A percentile compares a stretch with the other conserved stretches of the same genome.
Conservation (phyloP, 768 basidiomycete genomes). For the Mycena capillaripes region DNA sequence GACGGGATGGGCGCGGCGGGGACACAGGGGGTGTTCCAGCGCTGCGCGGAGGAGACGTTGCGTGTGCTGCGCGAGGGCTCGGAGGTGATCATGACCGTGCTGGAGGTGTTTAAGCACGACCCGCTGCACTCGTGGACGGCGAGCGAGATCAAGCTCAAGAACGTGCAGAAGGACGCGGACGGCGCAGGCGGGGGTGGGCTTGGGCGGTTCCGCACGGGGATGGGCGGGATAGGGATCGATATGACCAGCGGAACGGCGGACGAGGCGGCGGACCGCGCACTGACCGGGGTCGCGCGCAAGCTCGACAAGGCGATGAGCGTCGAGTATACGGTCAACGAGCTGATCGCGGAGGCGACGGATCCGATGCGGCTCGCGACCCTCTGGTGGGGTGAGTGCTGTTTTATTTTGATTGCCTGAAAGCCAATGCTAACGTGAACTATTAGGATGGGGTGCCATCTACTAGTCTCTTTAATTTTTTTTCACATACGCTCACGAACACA, state of each 20-base stretch:
- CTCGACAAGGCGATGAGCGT: conserved; percentile 89
- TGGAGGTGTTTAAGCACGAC: conserved; percentile 98
- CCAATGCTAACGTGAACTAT: neutral
- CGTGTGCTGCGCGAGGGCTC: conserved; percentile 90
- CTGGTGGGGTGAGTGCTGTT: conserved; percentile 70
- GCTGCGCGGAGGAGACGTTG: conserved; percentile 95
- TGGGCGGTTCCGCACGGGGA: conserved; percentile 44
- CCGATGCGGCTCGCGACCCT: conserved; percentile 82
- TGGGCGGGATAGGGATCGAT: conserved; percentile 67
- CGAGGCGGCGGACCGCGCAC: conserved; percentile 92
- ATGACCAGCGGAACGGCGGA: conserved; percentile 77
- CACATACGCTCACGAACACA: neutral
- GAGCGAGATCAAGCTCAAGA: conserved; percentile 80
- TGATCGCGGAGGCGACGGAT: conserved; percentile 92
- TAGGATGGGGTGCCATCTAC: conserved; percentile 51
- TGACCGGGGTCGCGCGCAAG: conserved; percentile 85
- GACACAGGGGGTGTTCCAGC: conserved; percentile 93
- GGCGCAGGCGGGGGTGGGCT: conserved; percentile 32
- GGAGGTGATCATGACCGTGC: conserved; percentile 91
- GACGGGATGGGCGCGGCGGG: conserved; percentile 95
- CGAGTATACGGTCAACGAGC: conserved; percentile 93
- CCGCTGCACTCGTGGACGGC: conserved; percentile 94
- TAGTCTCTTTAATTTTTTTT: conserved; percentile 6
- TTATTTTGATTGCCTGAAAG: neutral
- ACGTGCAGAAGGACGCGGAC: conserved; percentile 64